Evolutionary conservation across 768 basidiomycete genomes (phyloP), one percentile per base, ranked within the genome.

Genomic region (Sarcodon sp.): DNA sequence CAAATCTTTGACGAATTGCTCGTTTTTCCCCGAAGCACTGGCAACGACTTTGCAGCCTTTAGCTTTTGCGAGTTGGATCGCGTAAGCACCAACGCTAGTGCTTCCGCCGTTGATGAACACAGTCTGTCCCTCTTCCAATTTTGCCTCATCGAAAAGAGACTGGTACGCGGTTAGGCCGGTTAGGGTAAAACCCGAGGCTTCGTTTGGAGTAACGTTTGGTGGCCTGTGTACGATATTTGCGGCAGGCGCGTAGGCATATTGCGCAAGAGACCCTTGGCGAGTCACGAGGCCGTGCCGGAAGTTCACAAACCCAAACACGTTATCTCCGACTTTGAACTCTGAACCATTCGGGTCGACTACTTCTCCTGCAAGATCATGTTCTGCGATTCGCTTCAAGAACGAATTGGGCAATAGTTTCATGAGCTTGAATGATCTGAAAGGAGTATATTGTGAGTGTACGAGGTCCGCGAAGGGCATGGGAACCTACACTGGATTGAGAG

Each of bases 101-200:
- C 78, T 80, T 4, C 82, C 86, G 0, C 84, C 84, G 48, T 83
- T 80, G 55, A 89, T 66, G 53, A 87, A 73, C 3, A 88, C 64
- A 1, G 70, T 69, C 55, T 80, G 78, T 1, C 74, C 77, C 18
- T 65, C 55, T 57, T 83, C 72, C n/a, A 83, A 58, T 31, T 71
- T 65, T 0, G 65, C 73, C 1, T 66, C 57, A 0, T 68, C 57
- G 39, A 75, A 63, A 6, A 87, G 68, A 0, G 67, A 72, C 51
- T 78, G 71, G 49, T 77, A 71, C 0, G 82, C 78, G 0, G 85
- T 85, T 41, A 73, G 52, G 2, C 67, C 76, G 1, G 75, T 73
- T n/a, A 84, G 57, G 0, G 75, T 62, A 6, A 88, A 57, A 0
- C 80, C 80, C 1, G 84, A 71, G 0, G 81, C 83, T 57, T 85